These are phyloP conservation scores for Epichloe glyceriae DNA, from an alignment of 2,329 filamentous ascomycete genomes.

Conservation along the genomic window DNA sequence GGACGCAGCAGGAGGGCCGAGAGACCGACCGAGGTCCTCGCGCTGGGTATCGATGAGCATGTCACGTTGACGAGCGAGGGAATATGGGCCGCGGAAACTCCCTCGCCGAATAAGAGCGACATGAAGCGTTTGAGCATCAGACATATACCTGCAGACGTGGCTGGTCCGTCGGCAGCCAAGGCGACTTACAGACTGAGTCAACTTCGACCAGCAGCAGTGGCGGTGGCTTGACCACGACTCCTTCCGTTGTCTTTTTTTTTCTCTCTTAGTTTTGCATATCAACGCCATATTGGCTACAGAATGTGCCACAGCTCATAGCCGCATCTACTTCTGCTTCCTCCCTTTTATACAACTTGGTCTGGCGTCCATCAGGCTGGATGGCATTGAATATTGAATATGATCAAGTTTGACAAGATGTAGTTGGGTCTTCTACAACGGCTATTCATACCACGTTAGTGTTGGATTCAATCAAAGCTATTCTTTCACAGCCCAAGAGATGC, in stretches of 20 bases:
- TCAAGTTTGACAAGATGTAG: too few relatives aligned
- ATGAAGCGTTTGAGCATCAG: conserved; percentile 2
- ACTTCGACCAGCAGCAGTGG: background rate
- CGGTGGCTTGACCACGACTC: background rate
- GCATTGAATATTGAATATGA: too few relatives aligned
- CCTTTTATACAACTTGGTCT: too few relatives aligned
- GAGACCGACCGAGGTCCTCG: conserved; percentile 26
- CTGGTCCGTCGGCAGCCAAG: background rate
- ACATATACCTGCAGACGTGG: background rate
- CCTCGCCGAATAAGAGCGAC: background rate
- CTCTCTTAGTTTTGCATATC: too few relatives aligned
- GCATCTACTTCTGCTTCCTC: background rate
- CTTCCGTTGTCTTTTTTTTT: background rate
- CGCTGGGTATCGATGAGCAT: conserved; percentile 29
- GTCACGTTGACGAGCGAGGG: conserved; percentile 29
- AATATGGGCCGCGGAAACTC: conserved; percentile 13
- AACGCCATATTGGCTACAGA: background rate
- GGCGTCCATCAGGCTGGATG: too few relatives aligned
- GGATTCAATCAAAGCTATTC: too few relatives aligned
- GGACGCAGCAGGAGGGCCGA: conserved; percentile 4
- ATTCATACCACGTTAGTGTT: too few relatives aligned
- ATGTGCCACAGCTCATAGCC: background rate
- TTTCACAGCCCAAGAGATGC: too few relatives aligned
- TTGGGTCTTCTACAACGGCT: too few relatives aligned
- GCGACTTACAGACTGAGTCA: background rate